These are phyloP conservation scores for Plasmodium inui DNA, from an alignment of 169 alveolate genomes.

Conservation along the genomic window DNA sequence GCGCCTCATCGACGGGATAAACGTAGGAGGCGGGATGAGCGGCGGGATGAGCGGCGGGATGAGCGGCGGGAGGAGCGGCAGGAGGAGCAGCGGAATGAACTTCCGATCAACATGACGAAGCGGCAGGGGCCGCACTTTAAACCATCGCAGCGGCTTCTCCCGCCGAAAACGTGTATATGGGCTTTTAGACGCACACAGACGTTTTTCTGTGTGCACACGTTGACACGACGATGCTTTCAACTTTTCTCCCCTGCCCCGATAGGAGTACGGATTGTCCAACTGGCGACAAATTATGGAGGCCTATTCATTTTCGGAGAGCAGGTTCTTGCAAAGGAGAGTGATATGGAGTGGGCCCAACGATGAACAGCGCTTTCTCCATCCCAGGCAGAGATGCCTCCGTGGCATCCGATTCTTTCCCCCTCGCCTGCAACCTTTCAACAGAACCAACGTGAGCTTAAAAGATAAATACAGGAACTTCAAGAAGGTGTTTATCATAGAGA, in stretches of 20 bases:
- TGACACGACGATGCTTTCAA: not conserved
- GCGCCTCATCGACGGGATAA: constrained; percentile 28
- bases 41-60: not conserved
- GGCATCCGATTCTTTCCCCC: not conserved
- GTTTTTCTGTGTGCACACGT: not conserved
- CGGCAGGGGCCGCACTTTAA: too few species aligned
- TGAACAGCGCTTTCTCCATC: not conserved
- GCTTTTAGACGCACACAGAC: not conserved
- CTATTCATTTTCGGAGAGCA: constrained; percentile 20
- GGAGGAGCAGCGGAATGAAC: too few species aligned
- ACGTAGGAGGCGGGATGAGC: not conserved
- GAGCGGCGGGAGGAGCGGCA: too few species aligned
- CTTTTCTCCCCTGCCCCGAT: not conserved
- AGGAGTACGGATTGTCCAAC: constrained; percentile 32
- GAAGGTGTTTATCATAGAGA: constrained; percentile 43
- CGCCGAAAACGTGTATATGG: not conserved
- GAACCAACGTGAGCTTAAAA: constrained; percentile 36
- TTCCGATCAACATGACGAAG: too few species aligned
- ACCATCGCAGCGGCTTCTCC: too few species aligned
- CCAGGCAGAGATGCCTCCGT: not conserved
- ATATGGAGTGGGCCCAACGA: not conserved
- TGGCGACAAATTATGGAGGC: constrained; percentile 41
- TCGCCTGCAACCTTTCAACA: not conserved
- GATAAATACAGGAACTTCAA: constrained; percentile 45
- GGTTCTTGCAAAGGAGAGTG: not conserved